These are phyloP conservation scores for Boletus subluridellus DNA, from an alignment of 1,284 basidiomycete species.

Conservation along the genomic window DNA sequence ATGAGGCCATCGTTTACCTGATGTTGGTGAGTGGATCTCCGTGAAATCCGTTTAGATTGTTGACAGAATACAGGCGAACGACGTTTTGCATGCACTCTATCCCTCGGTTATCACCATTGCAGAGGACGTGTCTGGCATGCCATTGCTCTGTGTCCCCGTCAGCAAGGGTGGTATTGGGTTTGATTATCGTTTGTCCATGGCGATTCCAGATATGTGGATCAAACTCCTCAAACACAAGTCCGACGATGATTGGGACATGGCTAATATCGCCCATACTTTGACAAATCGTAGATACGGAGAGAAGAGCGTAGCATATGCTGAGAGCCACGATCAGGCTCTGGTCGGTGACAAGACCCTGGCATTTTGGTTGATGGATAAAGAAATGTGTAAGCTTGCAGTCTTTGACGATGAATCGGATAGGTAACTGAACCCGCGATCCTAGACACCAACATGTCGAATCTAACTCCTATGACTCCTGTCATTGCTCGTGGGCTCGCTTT, in stretches of 20 bases:
- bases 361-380: conserved; percentile 99
- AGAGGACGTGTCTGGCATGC: conserved; percentile 98
- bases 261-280: conserved; percentile 84
- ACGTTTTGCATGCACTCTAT: conserved; percentile 80
- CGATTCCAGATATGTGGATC: conserved; percentile 99
- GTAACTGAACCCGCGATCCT: conserved; percentile 40
- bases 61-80: conserved; percentile 73
- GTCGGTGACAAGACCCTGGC: conserved; percentile 98
- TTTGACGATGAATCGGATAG: background rate
- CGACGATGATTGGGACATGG: conserved; percentile 90
- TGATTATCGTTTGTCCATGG: conserved; percentile 97
- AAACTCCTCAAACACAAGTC: conserved; percentile 91
- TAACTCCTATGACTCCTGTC: conserved; percentile 80
- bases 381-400: conserved; percentile 75
- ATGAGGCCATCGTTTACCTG: conserved; percentile 90
- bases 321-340: conserved; percentile 96
- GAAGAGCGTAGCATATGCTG: conserved; percentile 92
- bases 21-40: conserved; percentile 75
- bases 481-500: conserved; percentile 88
- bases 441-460: conserved; percentile 94
- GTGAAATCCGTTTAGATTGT: background rate
- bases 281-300: conserved; percentile 88
- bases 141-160: conserved; percentile 82
- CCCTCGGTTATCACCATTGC: conserved; percentile 88
- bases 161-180: conserved; percentile 89